phyloP scores from a whole-genome alignment of 176 grass and related monocot genomes.

The Avena insularis region DNA sequence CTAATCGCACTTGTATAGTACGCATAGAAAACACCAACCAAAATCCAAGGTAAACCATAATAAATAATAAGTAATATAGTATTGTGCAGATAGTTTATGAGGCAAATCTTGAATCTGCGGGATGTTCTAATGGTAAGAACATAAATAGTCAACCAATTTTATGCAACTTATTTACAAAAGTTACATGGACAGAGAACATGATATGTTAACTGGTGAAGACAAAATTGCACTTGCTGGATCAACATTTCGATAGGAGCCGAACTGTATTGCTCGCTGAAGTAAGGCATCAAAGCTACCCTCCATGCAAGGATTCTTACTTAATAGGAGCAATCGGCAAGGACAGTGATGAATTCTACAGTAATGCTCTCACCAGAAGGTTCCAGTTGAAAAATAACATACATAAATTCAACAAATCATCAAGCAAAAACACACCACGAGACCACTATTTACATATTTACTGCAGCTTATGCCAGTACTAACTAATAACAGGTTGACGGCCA shows the following conservation, averaged over 20 bases:
- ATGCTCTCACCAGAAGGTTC: not conserved
- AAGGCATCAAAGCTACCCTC: not conserved
- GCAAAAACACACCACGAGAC: not conserved
- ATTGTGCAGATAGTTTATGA: no score
- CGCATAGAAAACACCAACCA: no score
- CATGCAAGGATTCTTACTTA: conserved; percentile 7
- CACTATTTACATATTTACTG: conserved; percentile 1
- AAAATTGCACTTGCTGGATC: no score
- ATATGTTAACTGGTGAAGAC: no score
- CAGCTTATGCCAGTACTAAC: not conserved
- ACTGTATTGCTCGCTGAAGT: not conserved
- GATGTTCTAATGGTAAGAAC: no score
- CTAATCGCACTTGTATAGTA: no score
- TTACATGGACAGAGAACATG: no score
- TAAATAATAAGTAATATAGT: no score
- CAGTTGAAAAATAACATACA: conserved; percentile 8
- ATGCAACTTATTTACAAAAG: no score
- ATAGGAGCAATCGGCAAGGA: not conserved
- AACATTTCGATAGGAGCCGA: not conserved
- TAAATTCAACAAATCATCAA: conserved; percentile 7
- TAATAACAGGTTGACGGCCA: not conserved
- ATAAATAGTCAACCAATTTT: no score
- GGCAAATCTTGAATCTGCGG: no score
- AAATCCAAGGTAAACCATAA: no score
- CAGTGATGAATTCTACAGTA: not conserved